These are phyloP conservation scores for Collybiopsis luxurians DNA, from an alignment of 768 basidiomycete genomes.

Conservation along the genomic window DNA sequence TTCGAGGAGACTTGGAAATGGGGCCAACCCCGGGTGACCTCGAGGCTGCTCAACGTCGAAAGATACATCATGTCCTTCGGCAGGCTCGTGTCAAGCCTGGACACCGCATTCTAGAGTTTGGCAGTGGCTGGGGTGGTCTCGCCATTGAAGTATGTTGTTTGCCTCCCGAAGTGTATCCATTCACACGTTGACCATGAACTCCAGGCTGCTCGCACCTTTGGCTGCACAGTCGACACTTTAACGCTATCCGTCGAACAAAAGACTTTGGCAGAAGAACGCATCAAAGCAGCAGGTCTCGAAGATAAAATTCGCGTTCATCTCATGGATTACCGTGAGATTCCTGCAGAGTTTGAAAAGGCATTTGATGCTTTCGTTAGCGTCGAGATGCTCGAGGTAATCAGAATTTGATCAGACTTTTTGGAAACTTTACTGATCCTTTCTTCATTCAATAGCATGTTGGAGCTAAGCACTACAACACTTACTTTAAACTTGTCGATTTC, in stretches of 20 bases:
- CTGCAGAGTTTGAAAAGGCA: conserved; percentile 74
- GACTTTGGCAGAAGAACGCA: conserved; percentile 79
- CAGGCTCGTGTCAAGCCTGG: conserved; percentile 77
- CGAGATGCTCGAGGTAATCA: conserved; percentile 74
- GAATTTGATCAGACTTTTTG: not conserved
- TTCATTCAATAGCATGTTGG: conserved; percentile 43
- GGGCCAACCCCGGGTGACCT: conserved; percentile 65
- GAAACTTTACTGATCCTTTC: not conserved
- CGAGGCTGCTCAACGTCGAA: conserved; percentile 79
- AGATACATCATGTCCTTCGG: conserved; percentile 77
- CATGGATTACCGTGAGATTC: conserved; percentile 87
- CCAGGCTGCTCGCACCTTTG: conserved; percentile 65
- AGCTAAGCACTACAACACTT: conserved; percentile 57
- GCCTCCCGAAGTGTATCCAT: conserved; percentile 2
- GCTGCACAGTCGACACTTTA: conserved; percentile 86
- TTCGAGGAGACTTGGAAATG: conserved; percentile 63
- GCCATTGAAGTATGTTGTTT: conserved; percentile 67
- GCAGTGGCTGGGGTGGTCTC: conserved; percentile 91
- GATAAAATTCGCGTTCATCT: conserved; percentile 80
- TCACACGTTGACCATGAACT: not conserved
- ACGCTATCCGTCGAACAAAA: conserved; percentile 90
- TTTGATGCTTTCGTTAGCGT: conserved; percentile 78
- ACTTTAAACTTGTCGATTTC: conserved; percentile 76
- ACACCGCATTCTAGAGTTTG: conserved; percentile 84
- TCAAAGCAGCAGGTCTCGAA: conserved; percentile 67